phyloP scores from a whole-genome alignment of 179 eudicot species.

The Corrigiola litoralis region DNA sequence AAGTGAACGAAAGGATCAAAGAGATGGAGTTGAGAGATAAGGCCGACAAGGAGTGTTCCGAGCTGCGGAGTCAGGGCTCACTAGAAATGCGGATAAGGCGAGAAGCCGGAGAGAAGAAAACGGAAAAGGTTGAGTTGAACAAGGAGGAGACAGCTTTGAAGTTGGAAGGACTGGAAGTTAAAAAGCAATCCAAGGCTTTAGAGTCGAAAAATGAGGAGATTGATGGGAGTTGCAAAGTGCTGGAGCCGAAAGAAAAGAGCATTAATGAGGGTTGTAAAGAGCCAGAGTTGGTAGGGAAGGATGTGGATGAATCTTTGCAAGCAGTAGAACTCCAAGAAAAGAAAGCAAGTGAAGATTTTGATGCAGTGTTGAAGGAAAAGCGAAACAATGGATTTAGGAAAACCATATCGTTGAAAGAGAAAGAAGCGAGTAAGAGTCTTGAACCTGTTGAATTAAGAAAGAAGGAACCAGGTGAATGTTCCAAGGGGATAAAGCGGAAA shows the following conservation, averaged over 20 bases:
- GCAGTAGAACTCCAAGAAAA: neutral
- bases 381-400: neutral
- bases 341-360: neutral
- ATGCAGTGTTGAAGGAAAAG: neutral
- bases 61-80: too few relatives aligned
- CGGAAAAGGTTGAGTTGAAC: neutral
- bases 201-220: neutral
- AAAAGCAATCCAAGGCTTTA: neutral
- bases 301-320: neutral
- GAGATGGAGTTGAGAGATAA: neutral
- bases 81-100: neutral
- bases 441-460: too few relatives aligned
- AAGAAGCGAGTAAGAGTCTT: neutral
- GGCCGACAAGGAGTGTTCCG: neutral
- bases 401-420: neutral
- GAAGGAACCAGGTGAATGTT: too few relatives aligned
- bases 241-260: neutral
- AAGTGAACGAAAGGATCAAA: neutral
- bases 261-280: neutral
- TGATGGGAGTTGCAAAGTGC: neutral
- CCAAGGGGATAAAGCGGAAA: too few relatives aligned
- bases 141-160: too few relatives aligned
- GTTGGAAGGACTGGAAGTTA: too few relatives aligned
- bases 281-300: neutral
- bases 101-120: slow-evolving; percentile 16